Conservation (phyloP, 768 basidiomycete genomes). For the Amanita molliuscula region DNA sequence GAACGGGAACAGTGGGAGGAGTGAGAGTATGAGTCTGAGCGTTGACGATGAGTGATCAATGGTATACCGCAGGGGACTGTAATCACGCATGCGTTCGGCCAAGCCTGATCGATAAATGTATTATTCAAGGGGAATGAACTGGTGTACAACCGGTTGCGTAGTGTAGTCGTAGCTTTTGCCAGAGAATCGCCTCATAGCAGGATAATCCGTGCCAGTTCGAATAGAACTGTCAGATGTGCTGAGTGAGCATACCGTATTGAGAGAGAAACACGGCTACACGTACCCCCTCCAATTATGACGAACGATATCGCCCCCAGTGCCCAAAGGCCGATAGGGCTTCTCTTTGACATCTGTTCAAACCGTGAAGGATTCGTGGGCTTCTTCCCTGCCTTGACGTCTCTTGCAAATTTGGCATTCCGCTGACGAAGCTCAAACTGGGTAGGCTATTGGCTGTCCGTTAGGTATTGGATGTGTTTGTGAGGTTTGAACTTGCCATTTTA, state of each 20-base stretch:
- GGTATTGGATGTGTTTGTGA: not conserved
- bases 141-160: not conserved
- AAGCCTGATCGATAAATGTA: no score
- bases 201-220: constrained; percentile 31
- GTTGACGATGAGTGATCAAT: constrained; percentile 40
- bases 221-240: constrained; percentile 41
- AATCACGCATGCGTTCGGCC: no score
- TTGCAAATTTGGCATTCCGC: constrained; percentile 74
- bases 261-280: constrained; percentile 15
- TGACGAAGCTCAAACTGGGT: constrained; percentile 77
- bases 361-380: constrained; percentile 64
- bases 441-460: constrained; percentile 33
- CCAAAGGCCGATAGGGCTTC: constrained; percentile 68
- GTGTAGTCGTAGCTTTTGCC: not conserved
- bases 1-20: constrained; percentile 28
- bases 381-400: constrained; percentile 63
- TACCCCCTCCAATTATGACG: constrained; percentile 74
- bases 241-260: not conserved
- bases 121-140: not conserved
- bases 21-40: constrained; percentile 56
- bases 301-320: constrained; percentile 67
- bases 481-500: constrained; percentile 18
- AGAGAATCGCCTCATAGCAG: not conserved
- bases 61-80: no score
- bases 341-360: constrained; percentile 59